phyloP scores from a whole-genome alignment of 2,329 filamentous ascomycete species.

The Macrophomina tecta region DNA sequence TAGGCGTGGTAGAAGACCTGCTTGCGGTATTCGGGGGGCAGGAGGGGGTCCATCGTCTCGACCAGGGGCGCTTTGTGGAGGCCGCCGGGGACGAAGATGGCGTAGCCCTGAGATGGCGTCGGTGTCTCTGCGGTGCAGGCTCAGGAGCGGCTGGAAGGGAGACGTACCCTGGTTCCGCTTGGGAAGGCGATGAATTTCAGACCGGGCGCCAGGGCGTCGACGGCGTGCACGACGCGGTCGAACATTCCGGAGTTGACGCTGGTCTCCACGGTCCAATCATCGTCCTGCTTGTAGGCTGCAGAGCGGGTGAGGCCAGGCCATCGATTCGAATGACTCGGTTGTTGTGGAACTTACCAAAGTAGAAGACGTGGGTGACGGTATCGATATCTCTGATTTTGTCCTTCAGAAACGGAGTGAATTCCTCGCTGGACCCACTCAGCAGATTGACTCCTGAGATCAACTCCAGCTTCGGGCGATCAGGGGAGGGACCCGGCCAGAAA shows the following conservation, averaged over 20 bases:
- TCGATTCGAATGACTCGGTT: not conserved
- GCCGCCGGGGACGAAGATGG: constrained; percentile 35
- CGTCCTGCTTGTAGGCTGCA: constrained; percentile 34
- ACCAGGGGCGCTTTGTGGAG: constrained; percentile 40
- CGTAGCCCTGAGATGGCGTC: constrained; percentile 30
- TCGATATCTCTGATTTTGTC: constrained; percentile 37
- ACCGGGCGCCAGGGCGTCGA: constrained; percentile 37
- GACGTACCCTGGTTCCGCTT: constrained; percentile 40
- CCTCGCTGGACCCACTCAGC: constrained; percentile 29
- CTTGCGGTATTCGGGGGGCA: not conserved
- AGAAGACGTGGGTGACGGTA: constrained; percentile 46
- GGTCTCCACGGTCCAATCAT: constrained; percentile 31
- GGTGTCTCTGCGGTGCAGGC: not conserved
- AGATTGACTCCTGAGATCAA: constrained; percentile 46
- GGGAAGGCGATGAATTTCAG: constrained; percentile 43
- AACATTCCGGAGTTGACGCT: constrained; percentile 42
- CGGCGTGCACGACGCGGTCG: constrained; percentile 40
- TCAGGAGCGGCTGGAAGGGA: not conserved
- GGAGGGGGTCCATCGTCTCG: constrained; percentile 34
- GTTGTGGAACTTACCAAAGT: constrained; percentile 38
- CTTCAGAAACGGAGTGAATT: constrained; percentile 35
- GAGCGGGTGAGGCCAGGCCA: not conserved
- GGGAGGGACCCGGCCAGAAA: constrained; percentile 40
- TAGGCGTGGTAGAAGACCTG: not conserved
- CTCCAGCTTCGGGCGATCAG: constrained; percentile 33